Conservation (phyloP, 108 stramenopile genomes). For the Epipyxis sp. region DNA sequence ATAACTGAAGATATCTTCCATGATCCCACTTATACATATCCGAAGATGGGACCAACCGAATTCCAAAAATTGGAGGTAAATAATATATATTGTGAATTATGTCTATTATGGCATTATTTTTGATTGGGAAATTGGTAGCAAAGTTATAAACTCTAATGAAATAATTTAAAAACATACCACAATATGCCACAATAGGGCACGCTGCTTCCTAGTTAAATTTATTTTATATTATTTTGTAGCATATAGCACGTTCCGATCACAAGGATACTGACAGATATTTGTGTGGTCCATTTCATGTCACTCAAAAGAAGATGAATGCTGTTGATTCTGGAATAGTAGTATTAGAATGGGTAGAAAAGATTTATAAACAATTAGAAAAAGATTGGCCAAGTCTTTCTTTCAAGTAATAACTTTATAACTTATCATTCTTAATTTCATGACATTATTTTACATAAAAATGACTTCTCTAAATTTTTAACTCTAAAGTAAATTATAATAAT, state of each 20-base stretch:
- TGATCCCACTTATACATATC: not conserved
- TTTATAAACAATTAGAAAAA: not conserved
- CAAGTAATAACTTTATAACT: too few relatives aligned
- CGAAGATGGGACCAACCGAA: constrained; percentile 1
- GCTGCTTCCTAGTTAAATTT: too few relatives aligned
- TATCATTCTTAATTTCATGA: too few relatives aligned
- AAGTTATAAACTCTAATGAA: not conserved
- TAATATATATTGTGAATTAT: not conserved
- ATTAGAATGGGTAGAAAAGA: not conserved
- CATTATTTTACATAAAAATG: too few relatives aligned
- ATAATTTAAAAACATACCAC: too few relatives aligned
- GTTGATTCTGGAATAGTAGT: too few relatives aligned
- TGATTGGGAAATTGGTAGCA: not conserved
- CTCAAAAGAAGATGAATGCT: not conserved
- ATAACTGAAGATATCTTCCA: constrained; percentile 17
- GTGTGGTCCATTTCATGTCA: not conserved
- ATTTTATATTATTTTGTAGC: not conserved
- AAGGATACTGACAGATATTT: not conserved
- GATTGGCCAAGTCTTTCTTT: too few relatives aligned
- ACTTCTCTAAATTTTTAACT: too few relatives aligned
- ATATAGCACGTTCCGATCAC: not conserved
- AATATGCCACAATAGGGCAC: too few relatives aligned
- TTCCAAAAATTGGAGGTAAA: not conserved
- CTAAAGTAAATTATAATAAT: too few relatives aligned
- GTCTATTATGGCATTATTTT: not conserved